A percentile compares a stretch with the other conserved stretches of the same genome.
Evolutionary conservation across 2,329 filamentous ascomycete genomes (phyloP).

Genomic region (Bisporella sp.): DNA sequence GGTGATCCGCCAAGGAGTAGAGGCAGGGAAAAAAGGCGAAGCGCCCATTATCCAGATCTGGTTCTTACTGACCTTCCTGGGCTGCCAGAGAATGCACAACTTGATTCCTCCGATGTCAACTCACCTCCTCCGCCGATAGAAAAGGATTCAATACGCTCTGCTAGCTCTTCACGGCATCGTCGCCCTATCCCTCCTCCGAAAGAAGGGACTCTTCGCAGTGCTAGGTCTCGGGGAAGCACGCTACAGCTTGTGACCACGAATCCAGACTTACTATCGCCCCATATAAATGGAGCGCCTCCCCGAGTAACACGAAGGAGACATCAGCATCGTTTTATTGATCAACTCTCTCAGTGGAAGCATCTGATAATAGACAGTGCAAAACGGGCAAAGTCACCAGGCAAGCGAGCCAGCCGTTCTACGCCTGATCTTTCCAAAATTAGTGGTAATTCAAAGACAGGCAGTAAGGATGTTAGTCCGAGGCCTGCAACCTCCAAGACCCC

Average conservation of each 20-base stretch:
- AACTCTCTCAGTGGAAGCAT: constrained; percentile 61
- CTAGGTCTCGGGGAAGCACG: constrained; percentile 73
- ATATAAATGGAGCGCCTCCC: constrained; percentile 26
- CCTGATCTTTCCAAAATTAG: constrained; percentile 48
- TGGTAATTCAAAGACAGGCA: constrained; percentile 30
- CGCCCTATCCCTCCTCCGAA: constrained; percentile 79
- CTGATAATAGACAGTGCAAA: constrained; percentile 66
- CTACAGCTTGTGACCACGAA: constrained; percentile 73
- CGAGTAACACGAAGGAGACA: constrained; percentile 42
- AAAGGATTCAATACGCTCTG: constrained; percentile 69
- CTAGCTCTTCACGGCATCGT: constrained; percentile 70
- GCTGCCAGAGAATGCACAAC: constrained; percentile 52
- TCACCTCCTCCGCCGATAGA: constrained; percentile 66
- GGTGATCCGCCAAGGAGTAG: constrained; percentile 57
- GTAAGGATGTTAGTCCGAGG: constrained; percentile 48
- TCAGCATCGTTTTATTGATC: constrained; percentile 57
- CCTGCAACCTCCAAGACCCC: constrained; percentile 48
- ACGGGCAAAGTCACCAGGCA: constrained; percentile 49
- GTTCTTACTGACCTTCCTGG: constrained; percentile 68
- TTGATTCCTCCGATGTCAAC: constrained; percentile 25
- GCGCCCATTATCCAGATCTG: constrained; percentile 56
- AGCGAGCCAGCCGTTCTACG: constrained; percentile 39
- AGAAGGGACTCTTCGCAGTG: constrained; percentile 61
- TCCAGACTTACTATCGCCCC: constrained; percentile 51
- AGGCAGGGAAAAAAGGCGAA: constrained; percentile 72